A percentile compares a stretch with the other conserved stretches of the same genome.
Evolutionary conservation across 2,329 filamentous ascomycete species (phyloP).

Genomic region (Lasiodiplodia sp.): DNA sequence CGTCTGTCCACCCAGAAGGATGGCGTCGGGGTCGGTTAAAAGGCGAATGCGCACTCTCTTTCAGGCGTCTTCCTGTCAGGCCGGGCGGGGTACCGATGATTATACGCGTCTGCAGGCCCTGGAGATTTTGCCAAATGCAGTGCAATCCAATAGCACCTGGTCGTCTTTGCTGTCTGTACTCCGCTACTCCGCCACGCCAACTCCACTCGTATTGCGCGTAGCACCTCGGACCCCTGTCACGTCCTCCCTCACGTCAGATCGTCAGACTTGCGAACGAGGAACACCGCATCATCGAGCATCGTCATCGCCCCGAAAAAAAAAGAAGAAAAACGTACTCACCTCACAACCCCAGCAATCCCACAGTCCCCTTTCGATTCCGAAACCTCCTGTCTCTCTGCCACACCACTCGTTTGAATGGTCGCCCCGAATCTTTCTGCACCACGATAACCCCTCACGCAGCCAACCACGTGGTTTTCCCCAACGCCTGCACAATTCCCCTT

Average conservation of each 20-base stretch:
- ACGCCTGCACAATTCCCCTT: background rate
- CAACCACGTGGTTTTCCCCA: background rate
- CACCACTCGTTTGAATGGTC: background rate
- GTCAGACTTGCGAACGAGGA: background rate
- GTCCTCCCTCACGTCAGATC: conserved; percentile 9
- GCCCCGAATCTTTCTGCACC: too few species aligned
- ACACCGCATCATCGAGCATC: background rate
- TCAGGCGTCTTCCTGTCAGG: background rate
- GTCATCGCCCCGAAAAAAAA: background rate
- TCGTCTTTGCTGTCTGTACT: background rate
- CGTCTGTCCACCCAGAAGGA: background rate
- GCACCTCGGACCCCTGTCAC: background rate
- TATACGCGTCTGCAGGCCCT: background rate
- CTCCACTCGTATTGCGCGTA: conserved; percentile 14
- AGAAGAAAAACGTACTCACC: background rate
- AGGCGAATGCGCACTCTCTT: background rate
- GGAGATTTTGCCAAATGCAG: background rate
- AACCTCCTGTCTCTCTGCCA: background rate
- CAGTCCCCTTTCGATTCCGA: background rate
- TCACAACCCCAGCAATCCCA: background rate
- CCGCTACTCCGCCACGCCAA: background rate
- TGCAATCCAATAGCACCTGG: background rate
- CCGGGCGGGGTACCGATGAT: conserved; percentile 16
- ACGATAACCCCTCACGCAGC: background rate
- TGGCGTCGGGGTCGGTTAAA: conserved; percentile 1